Conservation (phyloP, 495 filamentous ascomycete species). For the Pseudotulostoma volvatum region DNA sequence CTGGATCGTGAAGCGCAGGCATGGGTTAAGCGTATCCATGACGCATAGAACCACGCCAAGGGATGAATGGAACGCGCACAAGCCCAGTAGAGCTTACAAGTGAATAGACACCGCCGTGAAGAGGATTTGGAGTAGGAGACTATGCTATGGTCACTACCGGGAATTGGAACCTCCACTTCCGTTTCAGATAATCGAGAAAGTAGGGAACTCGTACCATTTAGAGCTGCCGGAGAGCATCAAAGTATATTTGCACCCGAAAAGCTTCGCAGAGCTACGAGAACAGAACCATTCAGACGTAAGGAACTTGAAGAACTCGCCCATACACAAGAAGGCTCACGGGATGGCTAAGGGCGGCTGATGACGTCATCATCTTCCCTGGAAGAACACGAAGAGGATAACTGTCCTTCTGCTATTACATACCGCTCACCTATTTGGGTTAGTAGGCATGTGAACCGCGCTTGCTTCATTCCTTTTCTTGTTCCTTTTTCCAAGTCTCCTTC, state of each 20-base stretch:
- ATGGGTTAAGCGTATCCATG: neutral
- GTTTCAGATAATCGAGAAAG: neutral
- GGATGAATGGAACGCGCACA: neutral
- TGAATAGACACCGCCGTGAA: slow-evolving; percentile 1
- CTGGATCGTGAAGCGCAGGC: neutral
- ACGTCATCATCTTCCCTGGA: no score
- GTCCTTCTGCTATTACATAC: no score
- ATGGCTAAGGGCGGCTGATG: no score
- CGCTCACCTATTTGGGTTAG: no score
- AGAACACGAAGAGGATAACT: no score
- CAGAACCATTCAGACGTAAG: no score
- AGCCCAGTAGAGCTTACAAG: neutral
- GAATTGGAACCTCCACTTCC: neutral
- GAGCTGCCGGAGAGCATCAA: slow-evolving; percentile 8
- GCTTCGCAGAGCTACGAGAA: no score
- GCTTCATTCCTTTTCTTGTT: no score
- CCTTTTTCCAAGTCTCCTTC: no score
- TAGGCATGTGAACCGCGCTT: no score
- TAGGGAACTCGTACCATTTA: neutral
- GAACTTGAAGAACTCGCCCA: no score
- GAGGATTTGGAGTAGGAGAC: slow-evolving; percentile 2
- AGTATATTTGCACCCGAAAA: slow-evolving; percentile 2
- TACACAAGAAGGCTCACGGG: no score
- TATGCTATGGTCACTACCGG: slow-evolving; percentile 1
- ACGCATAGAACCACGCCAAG: neutral